Percentiles rank a stretch among this genome's conserved stretches.
Evolutionary conservation across 2,329 filamentous ascomycete genomes (phyloP).

Genomic region (Penicillium concentricum): DNA sequence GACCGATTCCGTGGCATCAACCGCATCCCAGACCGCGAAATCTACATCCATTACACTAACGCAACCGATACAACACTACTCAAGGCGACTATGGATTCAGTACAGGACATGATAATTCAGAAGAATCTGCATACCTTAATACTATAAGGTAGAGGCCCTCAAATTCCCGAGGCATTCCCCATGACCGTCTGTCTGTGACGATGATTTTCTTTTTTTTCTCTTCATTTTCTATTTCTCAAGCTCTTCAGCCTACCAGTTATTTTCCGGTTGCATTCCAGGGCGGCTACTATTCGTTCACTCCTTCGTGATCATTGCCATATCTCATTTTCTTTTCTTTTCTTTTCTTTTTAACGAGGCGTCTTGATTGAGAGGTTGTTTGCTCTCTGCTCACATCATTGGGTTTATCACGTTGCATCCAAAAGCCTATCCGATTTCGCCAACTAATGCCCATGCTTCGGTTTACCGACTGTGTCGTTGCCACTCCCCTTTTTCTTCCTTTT

Average conservation of each 20-base stretch:
- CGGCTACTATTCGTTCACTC: slow-evolving; percentile 19
- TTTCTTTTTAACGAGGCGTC: slow-evolving; percentile 20
- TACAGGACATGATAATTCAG: slow-evolving; percentile 86
- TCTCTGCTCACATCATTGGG: slow-evolving; percentile 18
- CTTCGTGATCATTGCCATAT: slow-evolving; percentile 7
- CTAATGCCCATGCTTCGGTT: slow-evolving; percentile 23
- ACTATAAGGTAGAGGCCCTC: slow-evolving; percentile 47
- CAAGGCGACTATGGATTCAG: slow-evolving; percentile 82
- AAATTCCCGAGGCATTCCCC: slow-evolving; percentile 16
- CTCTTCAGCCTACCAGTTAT: slow-evolving; percentile 19
- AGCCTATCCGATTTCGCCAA: slow-evolving; percentile 20
- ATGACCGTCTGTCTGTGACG: slow-evolving; percentile 22
- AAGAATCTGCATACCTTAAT: slow-evolving; percentile 79
- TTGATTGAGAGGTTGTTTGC: slow-evolving; percentile 21
- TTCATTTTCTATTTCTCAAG: slow-evolving; percentile 15
- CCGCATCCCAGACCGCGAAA: slow-evolving; percentile 57
- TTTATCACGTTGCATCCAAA: slow-evolving; percentile 26
- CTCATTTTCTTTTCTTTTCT: slow-evolving; percentile 4
- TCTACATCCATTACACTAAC: slow-evolving; percentile 60
- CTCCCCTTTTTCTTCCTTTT: slow-evolving; percentile 14
- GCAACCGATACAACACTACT: slow-evolving; percentile 69
- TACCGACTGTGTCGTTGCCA: slow-evolving; percentile 23
- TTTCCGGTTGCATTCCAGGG: slow-evolving; percentile 28
- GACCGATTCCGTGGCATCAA: slow-evolving; percentile 78
- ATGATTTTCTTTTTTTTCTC: slow-evolving; percentile 17